These are phyloP conservation scores for Sanguinoderma infundibulare DNA, from an alignment of 1,284 basidiomycete species.

Conservation along the genomic window DNA sequence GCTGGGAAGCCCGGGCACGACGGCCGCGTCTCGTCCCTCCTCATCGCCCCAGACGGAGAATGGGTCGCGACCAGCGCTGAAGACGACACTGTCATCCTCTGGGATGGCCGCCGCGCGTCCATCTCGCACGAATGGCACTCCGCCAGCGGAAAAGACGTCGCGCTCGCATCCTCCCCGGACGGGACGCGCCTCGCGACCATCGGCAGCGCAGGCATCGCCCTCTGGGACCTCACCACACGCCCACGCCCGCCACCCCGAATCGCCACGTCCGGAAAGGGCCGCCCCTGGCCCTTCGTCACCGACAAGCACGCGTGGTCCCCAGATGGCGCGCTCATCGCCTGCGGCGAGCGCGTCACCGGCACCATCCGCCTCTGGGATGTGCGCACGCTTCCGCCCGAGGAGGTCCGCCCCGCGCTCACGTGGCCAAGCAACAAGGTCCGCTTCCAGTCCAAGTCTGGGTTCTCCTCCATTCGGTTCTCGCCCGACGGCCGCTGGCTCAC, in stretches of 20 bases:
- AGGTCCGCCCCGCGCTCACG: slow-evolving; percentile 15
- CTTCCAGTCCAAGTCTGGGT: no score
- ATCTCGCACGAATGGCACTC: slow-evolving; percentile 11
- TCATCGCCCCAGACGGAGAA: slow-evolving; percentile 24
- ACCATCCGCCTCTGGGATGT: slow-evolving; percentile 22
- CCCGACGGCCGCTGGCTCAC: not conserved
- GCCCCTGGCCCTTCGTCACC: no score
- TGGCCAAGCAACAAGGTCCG: slow-evolving; percentile 16
- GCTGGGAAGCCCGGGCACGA: slow-evolving; percentile 11
- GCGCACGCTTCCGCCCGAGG: not conserved
- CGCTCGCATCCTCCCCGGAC: slow-evolving; percentile 30
- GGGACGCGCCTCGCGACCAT: slow-evolving; percentile 24
- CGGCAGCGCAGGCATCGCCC: slow-evolving; percentile 14
- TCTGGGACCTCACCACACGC: slow-evolving; percentile 24
- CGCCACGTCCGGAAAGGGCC: no score
- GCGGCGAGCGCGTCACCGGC: slow-evolving; percentile 19
- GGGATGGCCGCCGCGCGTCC: slow-evolving; percentile 3
- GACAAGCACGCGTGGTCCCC: slow-evolving; percentile 24
- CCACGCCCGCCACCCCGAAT: slow-evolving; percentile 1
- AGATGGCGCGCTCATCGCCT: slow-evolving; percentile 20
- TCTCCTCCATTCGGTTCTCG: not conserved
- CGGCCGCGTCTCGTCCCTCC: slow-evolving; percentile 11
- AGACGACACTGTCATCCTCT: slow-evolving; percentile 19
- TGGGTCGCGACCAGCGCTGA: slow-evolving; percentile 23
- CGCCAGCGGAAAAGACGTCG: slow-evolving; percentile 9